Evolutionary conservation across 1,284 basidiomycete species (phyloP).

Genomic region (Pyrrhoderma noxium): DNA sequence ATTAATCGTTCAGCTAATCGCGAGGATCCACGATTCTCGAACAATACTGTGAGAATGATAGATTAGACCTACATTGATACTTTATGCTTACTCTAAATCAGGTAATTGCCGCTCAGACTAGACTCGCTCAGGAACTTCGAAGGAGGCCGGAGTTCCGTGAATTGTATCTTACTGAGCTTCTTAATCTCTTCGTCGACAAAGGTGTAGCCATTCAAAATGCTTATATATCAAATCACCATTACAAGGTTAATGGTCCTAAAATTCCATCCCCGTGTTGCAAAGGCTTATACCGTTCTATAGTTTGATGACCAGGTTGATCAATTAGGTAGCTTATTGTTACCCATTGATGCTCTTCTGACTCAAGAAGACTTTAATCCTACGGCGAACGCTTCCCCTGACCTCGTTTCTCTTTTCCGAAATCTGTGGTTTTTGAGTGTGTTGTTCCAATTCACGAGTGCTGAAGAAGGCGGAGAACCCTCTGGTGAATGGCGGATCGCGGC

Average conservation of each 20-base stretch:
- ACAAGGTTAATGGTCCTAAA: constrained; percentile 50
- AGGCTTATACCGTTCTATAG: constrained; percentile 29
- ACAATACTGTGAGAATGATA: constrained; percentile 61
- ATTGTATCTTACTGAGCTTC: constrained; percentile 77
- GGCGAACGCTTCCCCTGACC: constrained; percentile 46
- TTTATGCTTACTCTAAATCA: constrained; percentile 26
- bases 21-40: constrained; percentile 79
- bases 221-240: constrained; percentile 53
- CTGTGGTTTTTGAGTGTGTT: constrained; percentile 92
- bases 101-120: constrained; percentile 83
- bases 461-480: constrained; percentile 45
- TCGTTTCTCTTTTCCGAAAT: constrained; percentile 85
- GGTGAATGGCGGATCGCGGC: constrained; percentile 75
- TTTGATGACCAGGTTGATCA: constrained; percentile 82
- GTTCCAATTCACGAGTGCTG: constrained; percentile 61
- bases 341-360: constrained; percentile 84
- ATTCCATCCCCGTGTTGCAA: constrained; percentile 11
- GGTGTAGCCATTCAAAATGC: constrained; percentile 86
- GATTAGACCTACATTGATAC: background rate
- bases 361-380: constrained; percentile 71
- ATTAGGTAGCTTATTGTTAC: constrained; percentile 78
- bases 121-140: constrained; percentile 72
- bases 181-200: constrained; percentile 86
- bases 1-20: constrained; percentile 80
- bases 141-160: constrained; percentile 70